Base-by-base conservation (phyloP, 371 early-diverging fungal species). In the Blyttiomyces sp. region DNA sequence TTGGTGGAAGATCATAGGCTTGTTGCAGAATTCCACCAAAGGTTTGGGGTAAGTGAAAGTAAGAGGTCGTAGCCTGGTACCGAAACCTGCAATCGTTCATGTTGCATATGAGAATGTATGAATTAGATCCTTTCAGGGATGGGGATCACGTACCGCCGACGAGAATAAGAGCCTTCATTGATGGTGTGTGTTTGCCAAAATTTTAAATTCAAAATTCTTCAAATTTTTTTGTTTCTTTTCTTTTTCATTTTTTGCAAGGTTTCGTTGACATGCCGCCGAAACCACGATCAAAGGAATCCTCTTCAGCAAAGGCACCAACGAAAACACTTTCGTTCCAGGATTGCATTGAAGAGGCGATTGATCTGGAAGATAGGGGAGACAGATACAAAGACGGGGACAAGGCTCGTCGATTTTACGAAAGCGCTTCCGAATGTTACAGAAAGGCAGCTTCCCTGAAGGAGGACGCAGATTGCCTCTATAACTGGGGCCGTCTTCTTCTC, bases 1-100 rank as follows among this genome's bases (percentile, higher is more conserved):
- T 81, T 99, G 99, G 77, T 98, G 99, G 45, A 95, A 83, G 65
- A 99, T 92, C 90, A 99, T 98, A 45, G 99, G 99, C 74, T 86
- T 88, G 87, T 99, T 99, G 43, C 91, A 93, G 78, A 99, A 99
- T 68, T 95, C 95, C 16, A 99, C 96, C 58, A 99, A 82, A 33
- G 99, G 99, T 76, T 99, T 99, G 60, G 99, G 99, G 60, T 91
- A 79, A 43, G 99, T 91, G 54, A 99, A 86, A 4, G 99, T 99
- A 36, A 99, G 84, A n/a, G 99, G 99, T 32, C 99, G 84, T 64
- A 99, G 88, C 70, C 99, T 90, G 54, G 98, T 99, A 55, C 99
- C 99, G 73, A 94, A 97, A 54, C 96, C 94, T 94, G 59, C n/a
- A 26, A 23, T 43, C 16, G 30, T 13, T n/a, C 13, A 39, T 39